Percentiles rank a stretch among this genome's conserved stretches.
Evolutionary conservation across 2,329 filamentous ascomycete species (phyloP).

Genomic region (Aspergillus melleus): DNA sequence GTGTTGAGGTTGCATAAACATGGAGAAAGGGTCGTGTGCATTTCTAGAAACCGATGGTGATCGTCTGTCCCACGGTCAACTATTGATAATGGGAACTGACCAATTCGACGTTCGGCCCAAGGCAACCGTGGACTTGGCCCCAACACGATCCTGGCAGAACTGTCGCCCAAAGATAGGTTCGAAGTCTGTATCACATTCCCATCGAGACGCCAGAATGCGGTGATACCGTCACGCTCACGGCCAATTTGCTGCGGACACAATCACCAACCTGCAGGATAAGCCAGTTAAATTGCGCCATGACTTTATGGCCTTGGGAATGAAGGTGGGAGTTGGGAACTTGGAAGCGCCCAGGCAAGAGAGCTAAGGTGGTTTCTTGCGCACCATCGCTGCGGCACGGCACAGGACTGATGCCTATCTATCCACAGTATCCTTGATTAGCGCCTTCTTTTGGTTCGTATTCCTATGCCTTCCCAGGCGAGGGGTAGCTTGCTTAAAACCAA

Average conservation of each 20-base stretch:
- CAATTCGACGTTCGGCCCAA: not conserved
- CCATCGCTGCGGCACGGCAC: not conserved
- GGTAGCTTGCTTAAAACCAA: not conserved
- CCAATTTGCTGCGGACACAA: not conserved
- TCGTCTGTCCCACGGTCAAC: not conserved
- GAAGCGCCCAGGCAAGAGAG: not conserved
- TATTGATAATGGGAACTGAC: not conserved
- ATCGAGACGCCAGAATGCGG: not conserved
- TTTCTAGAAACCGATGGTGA: slow-evolving; percentile 4
- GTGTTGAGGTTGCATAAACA: not conserved
- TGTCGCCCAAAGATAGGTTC: not conserved
- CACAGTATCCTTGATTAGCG: not conserved
- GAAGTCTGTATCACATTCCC: not conserved
- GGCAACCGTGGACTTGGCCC: not conserved
- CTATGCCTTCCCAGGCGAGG: not conserved
- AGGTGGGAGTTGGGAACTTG: not conserved
- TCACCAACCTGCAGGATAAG: not conserved
- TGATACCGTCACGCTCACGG: not conserved
- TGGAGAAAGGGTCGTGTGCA: slow-evolving; percentile 8
- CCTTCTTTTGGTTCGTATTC: not conserved
- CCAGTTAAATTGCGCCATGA: not conserved
- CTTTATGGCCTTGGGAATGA: not conserved
- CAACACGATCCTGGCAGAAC: not conserved
- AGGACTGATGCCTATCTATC: not conserved
- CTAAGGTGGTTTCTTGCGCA: not conserved